phyloP scores from a whole-genome alignment of 768 basidiomycete species.

The Chiua virens region DNA sequence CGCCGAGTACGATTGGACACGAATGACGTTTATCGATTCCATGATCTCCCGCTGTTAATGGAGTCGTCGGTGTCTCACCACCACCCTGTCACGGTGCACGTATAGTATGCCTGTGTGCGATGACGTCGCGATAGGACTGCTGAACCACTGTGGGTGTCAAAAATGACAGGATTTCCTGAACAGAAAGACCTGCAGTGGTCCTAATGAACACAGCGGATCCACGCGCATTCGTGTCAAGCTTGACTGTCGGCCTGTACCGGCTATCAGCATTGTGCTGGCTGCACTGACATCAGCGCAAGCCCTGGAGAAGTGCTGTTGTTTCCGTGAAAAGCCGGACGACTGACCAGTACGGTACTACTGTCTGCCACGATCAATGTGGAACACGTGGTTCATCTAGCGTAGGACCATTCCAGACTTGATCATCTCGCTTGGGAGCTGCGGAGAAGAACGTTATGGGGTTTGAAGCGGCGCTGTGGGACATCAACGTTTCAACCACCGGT shows the following conservation, averaged over 20 bases:
- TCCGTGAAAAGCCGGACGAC: constrained; percentile 2
- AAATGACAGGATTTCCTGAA: too few relatives aligned
- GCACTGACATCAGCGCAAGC: constrained; percentile 1
- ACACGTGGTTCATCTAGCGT: constrained; percentile 3
- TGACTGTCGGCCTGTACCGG: neutral
- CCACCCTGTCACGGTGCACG: neutral
- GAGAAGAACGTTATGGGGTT: constrained; percentile 27
- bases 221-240: neutral
- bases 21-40: constrained; percentile 1
- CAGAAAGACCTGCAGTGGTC: too few relatives aligned
- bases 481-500: neutral
- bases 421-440: constrained; percentile 14
- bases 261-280: neutral
- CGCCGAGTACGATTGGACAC: neutral
- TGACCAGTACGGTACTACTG: neutral
- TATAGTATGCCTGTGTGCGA: too few relatives aligned
- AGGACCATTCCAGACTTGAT: constrained; percentile 9
- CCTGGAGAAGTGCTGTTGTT: neutral
- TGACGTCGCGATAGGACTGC: neutral
- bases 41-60: neutral
- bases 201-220: neutral
- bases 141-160: too few relatives aligned
- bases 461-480: constrained; percentile 18
- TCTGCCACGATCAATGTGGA: constrained; percentile 8
- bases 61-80: constrained; percentile 2